Evolutionary conservation across 2,329 filamentous ascomycete genomes (phyloP).

Genomic region (Lasiodiplodia sp.): DNA sequence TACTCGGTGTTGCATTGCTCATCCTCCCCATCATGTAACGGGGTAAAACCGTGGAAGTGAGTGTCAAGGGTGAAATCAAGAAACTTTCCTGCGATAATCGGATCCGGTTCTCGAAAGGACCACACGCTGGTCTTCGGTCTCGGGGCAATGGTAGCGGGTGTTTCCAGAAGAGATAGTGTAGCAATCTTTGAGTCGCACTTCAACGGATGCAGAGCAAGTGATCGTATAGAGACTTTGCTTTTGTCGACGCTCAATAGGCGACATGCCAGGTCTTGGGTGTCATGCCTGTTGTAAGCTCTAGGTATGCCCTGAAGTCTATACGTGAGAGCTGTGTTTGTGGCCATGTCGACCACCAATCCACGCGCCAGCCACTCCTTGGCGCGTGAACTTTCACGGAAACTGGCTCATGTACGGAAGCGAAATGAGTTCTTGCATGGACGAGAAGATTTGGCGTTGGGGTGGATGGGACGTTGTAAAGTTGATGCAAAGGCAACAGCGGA

Average conservation of each 20-base stretch:
- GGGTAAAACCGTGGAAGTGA: background rate
- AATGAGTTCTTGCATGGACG: background rate
- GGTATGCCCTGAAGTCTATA: constrained; percentile 8
- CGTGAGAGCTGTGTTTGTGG: background rate
- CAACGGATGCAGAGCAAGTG: background rate
- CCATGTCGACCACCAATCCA: background rate
- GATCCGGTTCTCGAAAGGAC: background rate
- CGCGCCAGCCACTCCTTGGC: background rate
- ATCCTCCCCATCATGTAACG: background rate
- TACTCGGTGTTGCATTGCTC: background rate
- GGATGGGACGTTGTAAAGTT: background rate
- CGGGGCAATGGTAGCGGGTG: background rate
- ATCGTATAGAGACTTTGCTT: background rate
- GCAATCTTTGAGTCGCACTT: background rate
- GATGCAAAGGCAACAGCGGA: background rate
- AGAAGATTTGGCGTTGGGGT: background rate
- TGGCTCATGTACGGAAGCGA: background rate
- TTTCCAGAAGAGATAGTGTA: background rate
- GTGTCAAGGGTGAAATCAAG: background rate
- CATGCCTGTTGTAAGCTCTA: background rate
- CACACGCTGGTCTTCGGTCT: no score
- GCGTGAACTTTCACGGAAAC: background rate
- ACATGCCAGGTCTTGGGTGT: background rate
- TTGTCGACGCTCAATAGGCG: background rate
- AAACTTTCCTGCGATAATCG: no score